Evolutionary conservation across 1,284 basidiomycete genomes (phyloP).

Genomic region (Blastosporella zonata): DNA sequence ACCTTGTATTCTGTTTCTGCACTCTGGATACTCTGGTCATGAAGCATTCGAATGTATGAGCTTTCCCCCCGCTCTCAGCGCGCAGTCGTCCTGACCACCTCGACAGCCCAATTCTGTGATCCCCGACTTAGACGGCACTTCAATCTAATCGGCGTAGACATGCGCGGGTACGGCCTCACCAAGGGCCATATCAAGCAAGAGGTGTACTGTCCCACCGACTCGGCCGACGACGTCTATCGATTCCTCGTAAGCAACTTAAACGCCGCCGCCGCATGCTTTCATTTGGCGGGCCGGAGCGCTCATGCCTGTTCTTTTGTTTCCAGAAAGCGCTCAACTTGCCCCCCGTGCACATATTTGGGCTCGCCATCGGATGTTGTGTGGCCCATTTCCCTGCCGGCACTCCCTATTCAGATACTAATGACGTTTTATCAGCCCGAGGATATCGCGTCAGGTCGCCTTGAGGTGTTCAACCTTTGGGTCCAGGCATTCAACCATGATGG

Average conservation of each 20-base stretch:
- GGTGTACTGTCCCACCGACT: slow-evolving; percentile 18
- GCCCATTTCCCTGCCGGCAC: slow-evolving; percentile 14
- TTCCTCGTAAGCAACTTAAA: slow-evolving; percentile 18
- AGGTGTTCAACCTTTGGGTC: slow-evolving; percentile 35
- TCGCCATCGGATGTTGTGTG: slow-evolving; percentile 36
- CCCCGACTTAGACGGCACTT: slow-evolving; percentile 19
- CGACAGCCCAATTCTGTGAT: slow-evolving; percentile 21
- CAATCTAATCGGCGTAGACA: slow-evolving; percentile 24
- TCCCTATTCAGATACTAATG: neutral
- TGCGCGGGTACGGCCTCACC: slow-evolving; percentile 21
- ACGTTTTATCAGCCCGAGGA: slow-evolving; percentile 30
- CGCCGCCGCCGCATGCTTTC: neutral
- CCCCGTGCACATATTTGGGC: slow-evolving; percentile 36
- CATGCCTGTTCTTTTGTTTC: neutral
- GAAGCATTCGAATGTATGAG: slow-evolving; percentile 13
- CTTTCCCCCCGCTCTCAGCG: neutral
- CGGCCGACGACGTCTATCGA: slow-evolving; percentile 21
- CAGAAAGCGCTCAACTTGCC: slow-evolving; percentile 35
- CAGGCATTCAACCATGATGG: slow-evolving; percentile 22
- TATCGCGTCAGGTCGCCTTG: slow-evolving; percentile 31
- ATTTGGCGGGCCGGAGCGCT: neutral
- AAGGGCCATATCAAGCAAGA: slow-evolving; percentile 15
- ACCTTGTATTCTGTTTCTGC: slow-evolving; percentile 12
- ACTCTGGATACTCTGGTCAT: slow-evolving; percentile 14
- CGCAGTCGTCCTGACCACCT: neutral